Evolutionary conservation across 352 stramenopile species (phyloP), one percentile per base, ranked within the genome.

Genomic region (Phytophthora sp.): DNA sequence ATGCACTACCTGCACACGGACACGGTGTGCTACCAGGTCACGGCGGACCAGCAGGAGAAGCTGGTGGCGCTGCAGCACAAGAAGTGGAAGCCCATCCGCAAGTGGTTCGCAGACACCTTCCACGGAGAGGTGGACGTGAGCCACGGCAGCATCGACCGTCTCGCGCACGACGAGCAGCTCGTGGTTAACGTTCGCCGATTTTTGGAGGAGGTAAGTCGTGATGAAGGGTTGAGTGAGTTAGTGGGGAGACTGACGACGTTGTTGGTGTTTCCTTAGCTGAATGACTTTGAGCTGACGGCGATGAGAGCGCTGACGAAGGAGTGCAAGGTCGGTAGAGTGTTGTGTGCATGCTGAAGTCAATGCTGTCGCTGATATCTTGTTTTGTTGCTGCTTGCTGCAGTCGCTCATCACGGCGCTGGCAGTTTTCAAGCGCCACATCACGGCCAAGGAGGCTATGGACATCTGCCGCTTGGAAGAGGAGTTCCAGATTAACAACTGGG

Each of bases 401-500:
- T 95, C 87, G 50, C 72, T 95, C 37, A 94, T 94, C 70, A 88
- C 85, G 24, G 84, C 87, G 21, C 60, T 91, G 54, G 87, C 85
- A 11, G 60, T 95, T n/a, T 83, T 82, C 57, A 93, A 94, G 68
- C 87, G 87, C 30, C 82, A 95, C 66, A 87, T 95, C 50, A 92
- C 84, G 23, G 71, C 85, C 23, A 94, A 90, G 66, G 87, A 95
- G 59, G 88, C 88, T 8, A 93, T 94, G 72, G 84, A 94, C 4
- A 76, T 94, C 13, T 87, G 82, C 39, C 86, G 88, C 24, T 54
- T 95, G 44, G 88, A 96, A 54, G 88, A 96, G 44, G 88, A 96
- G 56, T 96, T 93, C 72, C 86, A 96, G 77, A 96, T 96, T 62
- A 81, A 75, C 51, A 82, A 86, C 43, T 96, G 88, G 88, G 88